A percentile compares a stretch with the other conserved stretches of the same genome.
Evolutionary conservation across 192 early-diverging fungal species (phyloP).

Genomic region (Geranomyces michiganensis): DNA sequence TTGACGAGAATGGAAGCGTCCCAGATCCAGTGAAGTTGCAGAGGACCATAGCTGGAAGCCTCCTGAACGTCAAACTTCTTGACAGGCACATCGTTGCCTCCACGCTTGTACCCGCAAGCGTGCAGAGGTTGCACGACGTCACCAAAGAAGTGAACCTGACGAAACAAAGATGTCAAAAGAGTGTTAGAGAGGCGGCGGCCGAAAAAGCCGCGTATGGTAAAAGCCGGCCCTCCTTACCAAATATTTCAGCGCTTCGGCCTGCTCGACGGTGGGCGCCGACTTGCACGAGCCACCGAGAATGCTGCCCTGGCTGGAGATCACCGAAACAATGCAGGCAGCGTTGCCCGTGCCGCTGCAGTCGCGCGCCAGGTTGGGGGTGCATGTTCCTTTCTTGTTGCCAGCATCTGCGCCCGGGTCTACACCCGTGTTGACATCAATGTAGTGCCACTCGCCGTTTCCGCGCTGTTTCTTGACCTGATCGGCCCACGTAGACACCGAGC

Average conservation of each 20-base stretch:
- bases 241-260: slow-evolving; percentile 26
- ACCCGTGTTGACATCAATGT: slow-evolving; percentile 18
- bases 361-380: slow-evolving; percentile 16
- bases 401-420: no score
- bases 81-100: slow-evolving; percentile 36
- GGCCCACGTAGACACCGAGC: slow-evolving; percentile 14
- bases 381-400: slow-evolving; percentile 13
- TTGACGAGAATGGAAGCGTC: slow-evolving; percentile 23
- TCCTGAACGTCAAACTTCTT: slow-evolving; percentile 1
- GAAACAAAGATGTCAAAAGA: no score
- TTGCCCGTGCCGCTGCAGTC: slow-evolving; percentile 8
- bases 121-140: slow-evolving; percentile 39
- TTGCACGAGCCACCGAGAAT: slow-evolving; percentile 5
- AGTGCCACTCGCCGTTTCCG: slow-evolving; percentile 21
- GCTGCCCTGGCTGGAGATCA: slow-evolving; percentile 11
- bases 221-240: no score
- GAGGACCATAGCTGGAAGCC: neutral
- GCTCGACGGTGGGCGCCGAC: neutral
- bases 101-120: slow-evolving; percentile 29
- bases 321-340: slow-evolving; percentile 15
- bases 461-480: slow-evolving; percentile 20
- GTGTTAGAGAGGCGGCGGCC: no score
- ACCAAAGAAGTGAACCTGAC: slow-evolving; percentile 10
- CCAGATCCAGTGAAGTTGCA: slow-evolving; percentile 25
- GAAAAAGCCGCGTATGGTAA: no score